Conservation (phyloP, 1,284 basidiomycete species). For the Abortiporus biennis region DNA sequence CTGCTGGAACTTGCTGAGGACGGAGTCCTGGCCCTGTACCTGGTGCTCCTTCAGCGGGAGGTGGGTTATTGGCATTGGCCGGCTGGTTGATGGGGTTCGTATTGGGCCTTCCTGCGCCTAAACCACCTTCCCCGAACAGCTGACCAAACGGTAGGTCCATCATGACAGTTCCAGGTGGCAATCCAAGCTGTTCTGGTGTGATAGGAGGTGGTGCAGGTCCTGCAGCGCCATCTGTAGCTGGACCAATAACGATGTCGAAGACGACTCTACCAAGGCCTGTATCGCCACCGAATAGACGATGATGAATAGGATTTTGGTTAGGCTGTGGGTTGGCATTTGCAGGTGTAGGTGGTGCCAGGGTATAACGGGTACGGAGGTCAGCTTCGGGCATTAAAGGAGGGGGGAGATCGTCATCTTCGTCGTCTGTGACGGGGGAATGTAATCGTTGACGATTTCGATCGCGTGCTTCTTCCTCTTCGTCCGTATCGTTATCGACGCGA, state of each 20-base stretch:
- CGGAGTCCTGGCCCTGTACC: too few relatives aligned
- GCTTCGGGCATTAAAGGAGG: slow-evolving; percentile 7
- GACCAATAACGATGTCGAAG: slow-evolving; percentile 17
- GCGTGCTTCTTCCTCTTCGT: slow-evolving; percentile 19
- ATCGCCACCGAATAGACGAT: slow-evolving; percentile 4
- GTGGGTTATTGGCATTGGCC: not conserved
- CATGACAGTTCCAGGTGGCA: not conserved
- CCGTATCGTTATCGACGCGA: slow-evolving; percentile 23
- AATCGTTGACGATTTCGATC: slow-evolving; percentile 25
- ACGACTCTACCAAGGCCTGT: slow-evolving; percentile 2
- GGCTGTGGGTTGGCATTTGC: slow-evolving; percentile 6
- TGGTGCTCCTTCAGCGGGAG: too few relatives aligned
- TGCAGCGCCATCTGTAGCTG: not conserved
- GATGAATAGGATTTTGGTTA: slow-evolving; percentile 9
- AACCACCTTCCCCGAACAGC: not conserved
- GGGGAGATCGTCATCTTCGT: slow-evolving; percentile 16
- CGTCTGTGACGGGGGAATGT: slow-evolving; percentile 15
- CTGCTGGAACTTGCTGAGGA: slow-evolving; percentile 1
- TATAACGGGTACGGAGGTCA: slow-evolving; percentile 1
- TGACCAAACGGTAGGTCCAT: not conserved
- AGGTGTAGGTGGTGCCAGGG: slow-evolving; percentile 1
- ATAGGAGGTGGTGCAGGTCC: too few relatives aligned
- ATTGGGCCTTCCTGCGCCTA: not conserved
- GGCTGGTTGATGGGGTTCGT: not conserved
- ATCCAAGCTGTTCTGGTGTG: not conserved